Percentiles rank a stretch among this genome's conserved stretches.
phyloP scores from a whole-genome alignment of 257 asterid species.

The Scutellaria baicalensis region DNA sequence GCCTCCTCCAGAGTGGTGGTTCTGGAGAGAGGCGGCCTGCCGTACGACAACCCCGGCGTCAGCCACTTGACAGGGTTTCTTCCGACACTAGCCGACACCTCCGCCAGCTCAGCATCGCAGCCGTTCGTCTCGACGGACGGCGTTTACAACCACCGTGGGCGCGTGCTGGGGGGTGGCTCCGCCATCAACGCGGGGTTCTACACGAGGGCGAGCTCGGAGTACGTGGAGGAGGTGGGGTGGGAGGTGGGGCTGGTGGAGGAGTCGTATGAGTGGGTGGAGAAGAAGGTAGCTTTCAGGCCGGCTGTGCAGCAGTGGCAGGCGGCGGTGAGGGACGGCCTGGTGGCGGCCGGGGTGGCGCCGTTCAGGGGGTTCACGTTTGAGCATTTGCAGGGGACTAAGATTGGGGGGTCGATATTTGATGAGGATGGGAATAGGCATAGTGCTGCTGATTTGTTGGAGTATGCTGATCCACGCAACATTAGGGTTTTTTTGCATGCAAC shows the following conservation, averaged over 20 bases:
- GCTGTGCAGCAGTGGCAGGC: conserved; percentile 49
- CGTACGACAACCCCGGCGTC: conserved; percentile 56
- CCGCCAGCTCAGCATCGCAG: conserved; percentile 59
- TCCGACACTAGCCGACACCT: conserved; percentile 29
- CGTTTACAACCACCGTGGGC: conserved; percentile 67
- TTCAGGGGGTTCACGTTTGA: conserved; percentile 46
- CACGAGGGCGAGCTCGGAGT: conserved; percentile 40
- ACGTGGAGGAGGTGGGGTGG: conserved; percentile 45
- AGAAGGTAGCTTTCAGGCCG: conserved; percentile 59
- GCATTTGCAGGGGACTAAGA: conserved; percentile 64
- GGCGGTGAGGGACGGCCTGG: conserved; percentile 60
- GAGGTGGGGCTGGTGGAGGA: conserved; percentile 36
- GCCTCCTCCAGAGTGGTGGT: conserved; percentile 44
- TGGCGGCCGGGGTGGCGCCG: conserved; percentile 55
- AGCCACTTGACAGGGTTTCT: conserved; percentile 31
- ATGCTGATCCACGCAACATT: conserved; percentile 40
- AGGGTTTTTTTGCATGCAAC: conserved; percentile 45
- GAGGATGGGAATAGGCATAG: conserved; percentile 56
- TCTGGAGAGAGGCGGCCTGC: conserved; percentile 76
- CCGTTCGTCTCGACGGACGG: conserved; percentile 72
- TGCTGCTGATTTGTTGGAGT: conserved; percentile 72
- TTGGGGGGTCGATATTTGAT: conserved; percentile 70
- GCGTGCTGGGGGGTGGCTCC: conserved; percentile 73
- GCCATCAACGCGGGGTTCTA: conserved; percentile 82
- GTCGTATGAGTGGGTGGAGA: conserved; percentile 78